Evolutionary conservation across 2,329 filamentous ascomycete species (phyloP), one percentile per base, ranked within the genome.

Genomic region (Epicoccum sorghinum): DNA sequence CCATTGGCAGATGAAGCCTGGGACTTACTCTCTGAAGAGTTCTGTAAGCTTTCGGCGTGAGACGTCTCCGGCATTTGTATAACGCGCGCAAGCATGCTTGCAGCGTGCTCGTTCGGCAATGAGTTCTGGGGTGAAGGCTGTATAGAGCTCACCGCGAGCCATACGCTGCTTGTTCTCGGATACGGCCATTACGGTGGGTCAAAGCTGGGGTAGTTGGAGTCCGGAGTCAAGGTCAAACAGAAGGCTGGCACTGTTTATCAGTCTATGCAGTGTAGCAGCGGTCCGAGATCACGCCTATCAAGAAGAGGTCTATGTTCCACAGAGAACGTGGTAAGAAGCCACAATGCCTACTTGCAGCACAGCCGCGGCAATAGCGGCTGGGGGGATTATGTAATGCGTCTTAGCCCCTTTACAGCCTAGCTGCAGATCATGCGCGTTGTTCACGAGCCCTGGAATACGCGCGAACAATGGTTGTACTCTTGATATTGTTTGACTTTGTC

Each of bases 51-150:
- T 78, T 52, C 90, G 80, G 36, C 90, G 82, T 2, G 84, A 73
- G 4, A 83, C 79, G 5, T 87, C 81, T 0, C 82, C 82, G 0
- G 84, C 81, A 42, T 78, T 79, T 73, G 91, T 93, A 77, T 86
- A 91, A 23, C 79, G 79, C 22, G 80, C 72, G 63, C 82, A 86
- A 0, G 89, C 89, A 29, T 77, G 73, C 37, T 80, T 80, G 71
- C 88, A 90, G 12, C 86, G 80, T n/a, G 77, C 76, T 14, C 90
- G 83, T 35, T 82, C 86, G 1, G 82, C 84, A 2, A 83, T 75
- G 4, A 95, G 84, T 30, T 89, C 83, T 0, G 89, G 87, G 0
- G 84, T 84, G 67, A 93, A 93, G 37, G 89, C 85, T 63, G 86
- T 83, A 73, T 91, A 93, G 9, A 93, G 81, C 70, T 93, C 86